phyloP scores from a whole-genome alignment of 2,329 filamentous ascomycete genomes.

The Trichoderma breve region DNA sequence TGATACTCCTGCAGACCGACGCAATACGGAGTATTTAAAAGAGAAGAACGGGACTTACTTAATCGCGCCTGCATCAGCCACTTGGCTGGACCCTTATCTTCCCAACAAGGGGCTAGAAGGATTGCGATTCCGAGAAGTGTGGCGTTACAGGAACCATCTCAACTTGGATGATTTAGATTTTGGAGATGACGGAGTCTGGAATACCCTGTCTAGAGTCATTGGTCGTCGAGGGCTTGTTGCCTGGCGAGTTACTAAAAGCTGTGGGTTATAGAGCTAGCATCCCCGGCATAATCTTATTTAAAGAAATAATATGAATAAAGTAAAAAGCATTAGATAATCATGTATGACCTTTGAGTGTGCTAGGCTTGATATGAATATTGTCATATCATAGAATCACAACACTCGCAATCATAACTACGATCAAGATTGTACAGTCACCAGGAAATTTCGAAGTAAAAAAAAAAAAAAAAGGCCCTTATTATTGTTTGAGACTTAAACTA shows the following conservation, averaged over 20 bases:
- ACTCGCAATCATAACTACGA: not conserved
- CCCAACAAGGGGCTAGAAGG: slow-evolving; percentile 58
- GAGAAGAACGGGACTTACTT: slow-evolving; percentile 65
- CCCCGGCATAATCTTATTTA: not conserved
- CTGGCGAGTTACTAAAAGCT: slow-evolving; percentile 66
- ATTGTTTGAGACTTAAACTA: slow-evolving; percentile 21
- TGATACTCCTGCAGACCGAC: slow-evolving; percentile 55
- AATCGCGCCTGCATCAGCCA: slow-evolving; percentile 70
- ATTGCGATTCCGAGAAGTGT: slow-evolving; percentile 66
- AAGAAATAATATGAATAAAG: not conserved
- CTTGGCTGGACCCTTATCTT: slow-evolving; percentile 64
- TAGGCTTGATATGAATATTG: not conserved
- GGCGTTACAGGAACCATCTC: slow-evolving; percentile 65
- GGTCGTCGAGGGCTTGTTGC: slow-evolving; percentile 60
- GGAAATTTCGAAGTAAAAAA: not conserved
- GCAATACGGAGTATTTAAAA: slow-evolving; percentile 56
- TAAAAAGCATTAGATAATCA: not conserved
- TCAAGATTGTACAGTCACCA: not conserved
- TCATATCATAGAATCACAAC: not conserved
- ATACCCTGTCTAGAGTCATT: slow-evolving; percentile 66
- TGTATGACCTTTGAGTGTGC: not conserved
- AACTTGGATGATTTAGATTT: slow-evolving; percentile 81
- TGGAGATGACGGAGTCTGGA: slow-evolving; percentile 71
- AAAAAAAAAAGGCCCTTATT: not conserved
- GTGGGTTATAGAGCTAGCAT: slow-evolving; percentile 28